phyloP scores from a whole-genome alignment of 257 asterid genomes.

The Eucommia ulmoides region DNA sequence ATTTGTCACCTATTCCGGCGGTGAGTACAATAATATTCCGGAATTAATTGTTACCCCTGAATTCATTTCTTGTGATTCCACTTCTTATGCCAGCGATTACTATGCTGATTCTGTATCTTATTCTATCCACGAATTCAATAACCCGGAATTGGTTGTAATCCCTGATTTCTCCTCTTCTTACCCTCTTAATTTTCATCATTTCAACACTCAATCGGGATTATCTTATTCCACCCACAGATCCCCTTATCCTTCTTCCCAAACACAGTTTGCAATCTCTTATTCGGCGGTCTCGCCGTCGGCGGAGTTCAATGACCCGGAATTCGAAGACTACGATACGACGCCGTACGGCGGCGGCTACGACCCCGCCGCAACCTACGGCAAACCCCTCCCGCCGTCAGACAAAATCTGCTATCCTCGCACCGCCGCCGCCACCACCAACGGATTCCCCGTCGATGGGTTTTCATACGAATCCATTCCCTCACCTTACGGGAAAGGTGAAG shows the following conservation, averaged over 20 bases:
- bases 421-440: slow-evolving; percentile 4
- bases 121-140: no score
- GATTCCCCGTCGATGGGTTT: slow-evolving; percentile 13
- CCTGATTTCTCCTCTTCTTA: no score
- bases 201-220: no score
- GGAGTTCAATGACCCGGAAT: slow-evolving; percentile 26
- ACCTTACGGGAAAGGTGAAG: slow-evolving; percentile 25
- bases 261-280: slow-evolving; percentile 20
- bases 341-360: slow-evolving; percentile 83
- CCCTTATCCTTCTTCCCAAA: slow-evolving; percentile 20
- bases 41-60: no score
- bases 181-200: no score
- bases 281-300: slow-evolving; percentile 22
- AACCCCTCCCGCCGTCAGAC: slow-evolving; percentile 70
- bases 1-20: no score
- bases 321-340: slow-evolving; percentile 55
- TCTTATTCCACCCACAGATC: no score
- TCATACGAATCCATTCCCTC: slow-evolving; percentile 30
- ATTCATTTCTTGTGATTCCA: no score
- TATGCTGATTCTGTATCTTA: no score
- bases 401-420: slow-evolving; percentile 53
- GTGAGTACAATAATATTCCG: no score
- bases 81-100: no score
- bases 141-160: no score
- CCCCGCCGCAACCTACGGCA: slow-evolving; percentile 42